Base-by-base conservation (phyloP, 345 rosid genomes). In the Ceriops tagal region DNA sequence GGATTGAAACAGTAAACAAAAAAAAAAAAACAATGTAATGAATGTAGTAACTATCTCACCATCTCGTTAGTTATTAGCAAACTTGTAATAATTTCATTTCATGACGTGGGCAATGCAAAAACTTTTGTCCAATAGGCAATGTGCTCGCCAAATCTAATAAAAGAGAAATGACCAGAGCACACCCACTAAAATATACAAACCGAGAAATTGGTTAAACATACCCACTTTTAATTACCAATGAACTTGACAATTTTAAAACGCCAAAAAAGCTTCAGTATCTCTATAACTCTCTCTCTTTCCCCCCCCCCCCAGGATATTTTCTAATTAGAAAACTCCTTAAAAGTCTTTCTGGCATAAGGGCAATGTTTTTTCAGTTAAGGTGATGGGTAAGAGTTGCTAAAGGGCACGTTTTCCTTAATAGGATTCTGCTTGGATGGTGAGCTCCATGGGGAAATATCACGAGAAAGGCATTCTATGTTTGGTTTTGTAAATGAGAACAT, bases 361-460 rank as follows among this genome's bases (percentile, higher is more conserved):
- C 30, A 34, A 5, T 73, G 73, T 32, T 19, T 22, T 70, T 61
- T 56, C 51, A 26, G 0, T 51, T 28, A 52, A 49, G 56, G 75
- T 1, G 73, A 35, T 8, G 64, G 62, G 51, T n/a, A 58, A 31
- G 58, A 9, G 9, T 51, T 37, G 35, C 39, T 60, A n/a, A 28
- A 32, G 27, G 56, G 58, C 77, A 69, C 71, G 72, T 73, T 73
- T 68, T 65, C 51, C 71, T 69, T 26, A 1, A 61, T 37, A 34
- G n/a, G 6, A 6, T 55, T 13, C 32, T 28, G 9, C 35, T 37
- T 56, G 37, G 34, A 24, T 5, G 19, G 22, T 0, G 27, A 37
- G 10, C 24, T 43, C 8, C 32, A 35, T 2, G 10, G 9, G 21
- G 10, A 70, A 61, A 70, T 26, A 32, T 37, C 24, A 61, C 22